These are phyloP conservation scores for Aspergillus saccharolyticus DNA, from an alignment of 495 filamentous ascomycete genomes.

Conservation along the genomic window DNA sequence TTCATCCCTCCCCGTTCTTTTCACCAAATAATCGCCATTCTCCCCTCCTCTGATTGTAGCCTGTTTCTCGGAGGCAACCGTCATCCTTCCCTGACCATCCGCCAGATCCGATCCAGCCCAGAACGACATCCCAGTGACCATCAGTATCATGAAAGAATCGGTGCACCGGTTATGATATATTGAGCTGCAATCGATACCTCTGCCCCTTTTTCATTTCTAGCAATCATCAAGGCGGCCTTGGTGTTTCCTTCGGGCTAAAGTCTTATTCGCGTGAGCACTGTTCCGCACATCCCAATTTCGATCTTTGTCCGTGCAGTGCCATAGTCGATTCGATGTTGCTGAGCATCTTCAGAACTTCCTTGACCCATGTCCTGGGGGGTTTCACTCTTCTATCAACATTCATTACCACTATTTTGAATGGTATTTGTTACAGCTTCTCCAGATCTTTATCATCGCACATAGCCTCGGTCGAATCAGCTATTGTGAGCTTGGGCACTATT, in stretches of 20 bases:
- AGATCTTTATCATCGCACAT: conserved; percentile 17
- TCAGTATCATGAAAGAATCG: neutral
- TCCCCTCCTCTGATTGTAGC: neutral
- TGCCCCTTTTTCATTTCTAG: neutral
- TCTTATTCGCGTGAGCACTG: neutral
- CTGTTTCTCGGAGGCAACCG: neutral
- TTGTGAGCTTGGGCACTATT: conserved; percentile 25
- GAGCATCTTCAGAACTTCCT: conserved; percentile 17
- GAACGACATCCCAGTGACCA: neutral
- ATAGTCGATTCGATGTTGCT: neutral
- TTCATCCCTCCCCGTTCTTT: neutral
- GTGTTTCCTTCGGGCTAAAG: neutral
- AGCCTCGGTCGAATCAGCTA: conserved; percentile 20
- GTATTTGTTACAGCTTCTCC: conserved; percentile 27
- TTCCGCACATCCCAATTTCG: neutral
- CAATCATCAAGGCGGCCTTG: neutral
- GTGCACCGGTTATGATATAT: neutral
- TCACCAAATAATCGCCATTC: neutral
- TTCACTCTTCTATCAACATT: conserved; percentile 24
- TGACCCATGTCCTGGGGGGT: conserved; percentile 25
- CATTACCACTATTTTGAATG: conserved; percentile 31
- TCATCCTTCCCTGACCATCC: neutral
- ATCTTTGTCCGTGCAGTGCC: conserved; percentile 1
- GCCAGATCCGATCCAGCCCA: neutral
- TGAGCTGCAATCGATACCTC: neutral